Percentiles rank a stretch among this genome's conserved stretches.
These are phyloP conservation scores for Globisporangium solare DNA, from an alignment of 352 stramenopile species.

Conservation along the genomic window DNA sequence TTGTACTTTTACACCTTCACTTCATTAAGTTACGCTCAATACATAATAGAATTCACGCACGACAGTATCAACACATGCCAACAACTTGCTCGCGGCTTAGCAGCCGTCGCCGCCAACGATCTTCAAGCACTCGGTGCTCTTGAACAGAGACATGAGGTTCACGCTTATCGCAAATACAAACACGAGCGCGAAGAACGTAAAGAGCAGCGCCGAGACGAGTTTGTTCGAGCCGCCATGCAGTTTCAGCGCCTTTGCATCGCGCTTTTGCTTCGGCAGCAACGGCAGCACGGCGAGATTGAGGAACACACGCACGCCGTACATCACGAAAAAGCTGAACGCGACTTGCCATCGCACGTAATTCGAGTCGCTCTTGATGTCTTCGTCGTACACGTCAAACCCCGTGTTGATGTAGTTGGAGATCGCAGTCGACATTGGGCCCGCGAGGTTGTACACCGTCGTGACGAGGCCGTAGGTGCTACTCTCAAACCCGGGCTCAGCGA, in stretches of 20 bases:
- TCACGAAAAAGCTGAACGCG: constrained; percentile 44
- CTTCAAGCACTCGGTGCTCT: constrained; percentile 43
- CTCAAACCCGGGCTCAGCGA: constrained; percentile 70
- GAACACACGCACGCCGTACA: constrained; percentile 44
- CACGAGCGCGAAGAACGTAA: constrained; percentile 31
- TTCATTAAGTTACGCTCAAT: no score
- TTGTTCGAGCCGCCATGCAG: constrained; percentile 37
- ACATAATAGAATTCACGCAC: no score
- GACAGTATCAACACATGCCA: no score
- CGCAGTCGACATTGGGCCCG: constrained; percentile 48
- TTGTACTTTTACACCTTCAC: no score
- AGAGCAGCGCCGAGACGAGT: constrained; percentile 26
- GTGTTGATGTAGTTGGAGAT: constrained; percentile 56
- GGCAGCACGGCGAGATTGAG: constrained; percentile 37
- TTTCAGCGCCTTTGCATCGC: constrained; percentile 45
- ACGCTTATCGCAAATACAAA: constrained; percentile 43
- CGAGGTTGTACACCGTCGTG: constrained; percentile 75
- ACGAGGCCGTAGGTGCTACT: constrained; percentile 73
- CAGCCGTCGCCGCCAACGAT: constrained; percentile 63
- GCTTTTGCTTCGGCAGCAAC: constrained; percentile 53
- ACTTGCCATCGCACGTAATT: constrained; percentile 51
- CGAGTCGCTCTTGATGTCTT: constrained; percentile 47
- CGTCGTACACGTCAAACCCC: constrained; percentile 55
- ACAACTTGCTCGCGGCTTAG: not conserved
- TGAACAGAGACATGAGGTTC: constrained; percentile 62